Conservation (phyloP, 2,329 filamentous ascomycete species). For the Xylariaceae sp. region DNA sequence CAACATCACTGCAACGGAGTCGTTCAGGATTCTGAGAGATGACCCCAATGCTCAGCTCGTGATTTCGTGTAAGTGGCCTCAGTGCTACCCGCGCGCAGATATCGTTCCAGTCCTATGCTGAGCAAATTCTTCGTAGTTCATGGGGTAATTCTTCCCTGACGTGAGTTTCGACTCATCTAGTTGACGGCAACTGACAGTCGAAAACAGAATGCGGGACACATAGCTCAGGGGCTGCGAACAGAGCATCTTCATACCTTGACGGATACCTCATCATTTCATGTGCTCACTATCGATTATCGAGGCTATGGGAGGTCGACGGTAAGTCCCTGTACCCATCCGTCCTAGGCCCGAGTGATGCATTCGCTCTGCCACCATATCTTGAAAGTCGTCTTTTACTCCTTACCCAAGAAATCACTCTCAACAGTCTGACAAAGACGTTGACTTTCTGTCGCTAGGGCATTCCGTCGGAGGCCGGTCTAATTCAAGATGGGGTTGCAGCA, state of each 20-base stretch:
- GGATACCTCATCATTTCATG: conserved; percentile 67
- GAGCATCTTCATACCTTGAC: conserved; percentile 73
- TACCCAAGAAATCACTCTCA: not conserved
- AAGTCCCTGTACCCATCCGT: not conserved
- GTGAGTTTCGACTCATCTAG: conserved; percentile 6
- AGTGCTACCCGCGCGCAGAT: too few species aligned
- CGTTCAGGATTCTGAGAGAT: conserved; percentile 56
- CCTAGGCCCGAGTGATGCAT: not conserved
- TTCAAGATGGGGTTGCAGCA: conserved; percentile 69
- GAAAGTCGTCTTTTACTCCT: too few species aligned
- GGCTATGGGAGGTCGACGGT: conserved; percentile 73
- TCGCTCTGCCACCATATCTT: too few species aligned
- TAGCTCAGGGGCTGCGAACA: conserved; percentile 73
- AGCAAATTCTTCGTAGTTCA: conserved; percentile 44
- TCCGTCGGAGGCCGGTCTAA: conserved; percentile 75
- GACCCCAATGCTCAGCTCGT: conserved; percentile 60
- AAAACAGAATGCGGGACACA: conserved; percentile 73
- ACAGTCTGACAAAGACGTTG: not conserved
- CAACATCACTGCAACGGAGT: conserved; percentile 52
- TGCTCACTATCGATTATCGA: conserved; percentile 86
- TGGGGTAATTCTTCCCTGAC: conserved; percentile 46
- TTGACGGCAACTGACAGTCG: conserved; percentile 35
- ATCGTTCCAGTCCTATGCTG: not conserved
- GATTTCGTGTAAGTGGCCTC: conserved; percentile 50
- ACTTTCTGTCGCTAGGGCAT: conserved; percentile 42